phyloP scores from a whole-genome alignment of 1,284 basidiomycete genomes.

The Rhodofomes roseus region DNA sequence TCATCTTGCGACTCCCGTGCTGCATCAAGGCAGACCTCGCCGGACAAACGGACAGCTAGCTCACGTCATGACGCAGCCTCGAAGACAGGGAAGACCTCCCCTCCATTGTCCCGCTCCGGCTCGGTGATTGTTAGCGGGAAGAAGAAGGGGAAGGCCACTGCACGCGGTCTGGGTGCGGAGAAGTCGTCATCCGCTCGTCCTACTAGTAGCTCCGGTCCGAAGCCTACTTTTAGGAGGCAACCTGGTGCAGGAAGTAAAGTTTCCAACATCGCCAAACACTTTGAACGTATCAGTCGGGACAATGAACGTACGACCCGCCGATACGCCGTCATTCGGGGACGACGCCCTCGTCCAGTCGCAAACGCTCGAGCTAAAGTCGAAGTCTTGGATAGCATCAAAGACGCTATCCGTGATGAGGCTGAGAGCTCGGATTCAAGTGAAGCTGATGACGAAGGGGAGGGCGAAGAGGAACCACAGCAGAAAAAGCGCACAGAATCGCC shows the following conservation, averaged over 20 bases:
- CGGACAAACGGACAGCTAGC: constrained; percentile 55
- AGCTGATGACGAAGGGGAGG: constrained; percentile 83
- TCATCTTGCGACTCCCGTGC: constrained; percentile 48
- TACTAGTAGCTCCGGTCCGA: constrained; percentile 36
- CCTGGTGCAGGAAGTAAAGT: constrained; percentile 57
- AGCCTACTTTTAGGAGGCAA: constrained; percentile 51
- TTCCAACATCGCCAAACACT: constrained; percentile 73
- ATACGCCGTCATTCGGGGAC: constrained; percentile 80
- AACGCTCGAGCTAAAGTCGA: constrained; percentile 88
- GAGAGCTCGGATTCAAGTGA: constrained; percentile 79
- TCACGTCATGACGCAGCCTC: constrained; percentile 33
- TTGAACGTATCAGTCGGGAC: constrained; percentile 68
- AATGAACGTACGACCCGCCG: constrained; percentile 64
- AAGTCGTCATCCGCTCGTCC: constrained; percentile 43
- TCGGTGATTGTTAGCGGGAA: constrained; percentile 23
- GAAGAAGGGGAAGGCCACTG: constrained; percentile 38
- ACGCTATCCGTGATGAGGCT: constrained; percentile 88
- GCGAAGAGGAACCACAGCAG: constrained; percentile 50
- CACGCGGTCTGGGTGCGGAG: constrained; percentile 41
- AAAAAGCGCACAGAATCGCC: constrained; percentile 28
- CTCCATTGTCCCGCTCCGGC: constrained; percentile 29
- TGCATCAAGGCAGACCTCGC: constrained; percentile 64
- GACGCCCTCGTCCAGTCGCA: constrained; percentile 89
- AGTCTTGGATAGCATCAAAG: constrained; percentile 87
- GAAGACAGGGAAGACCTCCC: constrained; percentile 40